phyloP scores from a whole-genome alignment of 768 basidiomycete species.

The Pleurotus giganteus region DNA sequence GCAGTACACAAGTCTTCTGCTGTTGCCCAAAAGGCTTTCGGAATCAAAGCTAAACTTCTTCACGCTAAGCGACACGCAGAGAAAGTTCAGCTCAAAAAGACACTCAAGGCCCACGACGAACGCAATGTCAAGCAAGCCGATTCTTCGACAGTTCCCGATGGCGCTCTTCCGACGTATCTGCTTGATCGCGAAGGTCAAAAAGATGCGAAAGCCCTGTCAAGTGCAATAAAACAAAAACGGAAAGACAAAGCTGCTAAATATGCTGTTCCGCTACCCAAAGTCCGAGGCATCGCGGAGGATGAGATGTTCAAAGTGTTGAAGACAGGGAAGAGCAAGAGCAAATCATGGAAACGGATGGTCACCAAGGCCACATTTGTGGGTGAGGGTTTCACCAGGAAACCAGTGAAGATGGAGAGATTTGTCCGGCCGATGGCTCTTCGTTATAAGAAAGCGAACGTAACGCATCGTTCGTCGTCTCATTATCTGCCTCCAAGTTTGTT shows the following conservation, averaged over 20 bases:
- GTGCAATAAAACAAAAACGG: constrained; percentile 96
- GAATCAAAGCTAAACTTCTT: constrained; percentile 96
- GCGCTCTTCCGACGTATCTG: constrained; percentile 91
- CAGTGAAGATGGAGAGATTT: constrained; percentile 98
- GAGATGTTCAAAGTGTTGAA: constrained; percentile 99
- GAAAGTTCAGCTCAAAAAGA: constrained; percentile 98
- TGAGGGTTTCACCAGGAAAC: constrained; percentile 96
- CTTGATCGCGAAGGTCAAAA: constrained; percentile 98
- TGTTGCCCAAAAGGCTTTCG: constrained; percentile 90
- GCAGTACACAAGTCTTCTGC: constrained; percentile 76
- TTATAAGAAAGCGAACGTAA: constrained; percentile 98
- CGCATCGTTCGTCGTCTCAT: constrained; percentile 73
- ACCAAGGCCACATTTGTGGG: constrained; percentile 99
- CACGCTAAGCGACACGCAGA: constrained; percentile 96
- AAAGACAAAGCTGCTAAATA: constrained; percentile 99
- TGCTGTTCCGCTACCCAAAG: constrained; percentile 94
- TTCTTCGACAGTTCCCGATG: constrained; percentile 77
- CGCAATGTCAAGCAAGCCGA: constrained; percentile 96
- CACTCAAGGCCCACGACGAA: constrained; percentile 99
- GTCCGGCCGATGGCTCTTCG: constrained; percentile 96
- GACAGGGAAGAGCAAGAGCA: constrained; percentile 94
- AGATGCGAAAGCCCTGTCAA: constrained; percentile 94
- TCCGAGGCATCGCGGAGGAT: constrained; percentile 97
- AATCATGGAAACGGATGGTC: constrained; percentile 99
- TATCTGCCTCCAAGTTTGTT: not conserved